Evolutionary conservation across 2,329 filamentous ascomycete species (phyloP), one percentile per base, ranked within the genome.

Genomic region (Amauroascus verrucosus): DNA sequence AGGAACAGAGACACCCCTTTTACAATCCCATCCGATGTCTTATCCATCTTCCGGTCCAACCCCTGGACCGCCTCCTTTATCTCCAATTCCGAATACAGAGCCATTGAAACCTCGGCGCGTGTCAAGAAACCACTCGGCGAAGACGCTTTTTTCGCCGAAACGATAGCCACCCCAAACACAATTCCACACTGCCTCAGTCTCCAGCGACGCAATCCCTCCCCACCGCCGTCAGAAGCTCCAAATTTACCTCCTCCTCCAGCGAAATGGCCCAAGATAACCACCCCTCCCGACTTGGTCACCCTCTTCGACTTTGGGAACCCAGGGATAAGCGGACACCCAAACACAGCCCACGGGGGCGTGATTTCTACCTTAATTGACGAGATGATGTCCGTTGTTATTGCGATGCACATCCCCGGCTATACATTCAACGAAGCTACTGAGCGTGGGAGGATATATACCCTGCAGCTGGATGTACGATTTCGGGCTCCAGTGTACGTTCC

Each of bases 291-390:
- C 57, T 60, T 68, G 20, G 59, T 72, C 22, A 65, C 65, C 59
- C 60, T 74, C 35, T 56, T 69, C 48, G 58, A 63, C 14, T 61
- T 74, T 14, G 59, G 58, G 1, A 60, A 58, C 5, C 67, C 67
- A 1, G 71, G 70, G 6, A 56, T 73, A 3, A 65, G 65, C 22
- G 70, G 71, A 2, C 70, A 73, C 56, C 67, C 70, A 1, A 54
- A 56, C 3, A 67, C 66, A 1, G 67, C 65, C 18, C 71, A 74
- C 48, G 71, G 71, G 3, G 71, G 71, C 14, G 59, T 72, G 32
- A 57, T 70, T 11, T 67, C 69, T 26, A 69, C 69, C 3, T 54
- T 72, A 20, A 63, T 75, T 22, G 72, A 75, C 53, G 72, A 75
- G 60, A 64, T 68, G 22, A 72, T 74, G 69, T 71, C 70, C 1